Conservation (phyloP, 2,329 filamentous ascomycete species). For the Penicillium hesseltinei region DNA sequence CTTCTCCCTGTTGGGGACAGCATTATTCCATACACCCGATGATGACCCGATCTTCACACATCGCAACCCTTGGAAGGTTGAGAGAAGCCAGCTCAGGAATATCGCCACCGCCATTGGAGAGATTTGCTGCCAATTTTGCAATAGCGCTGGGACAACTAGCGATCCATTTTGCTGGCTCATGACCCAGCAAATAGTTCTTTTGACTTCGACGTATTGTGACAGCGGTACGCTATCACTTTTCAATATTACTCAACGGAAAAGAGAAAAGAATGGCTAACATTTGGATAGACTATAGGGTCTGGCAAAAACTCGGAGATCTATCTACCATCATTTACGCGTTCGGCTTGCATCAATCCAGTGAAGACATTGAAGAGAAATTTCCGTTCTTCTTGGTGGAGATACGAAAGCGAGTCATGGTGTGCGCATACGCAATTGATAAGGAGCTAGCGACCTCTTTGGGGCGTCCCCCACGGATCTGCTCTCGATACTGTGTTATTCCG, state of each 20-base stretch:
- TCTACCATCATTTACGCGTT: slow-evolving; percentile 44
- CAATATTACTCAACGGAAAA: not conserved
- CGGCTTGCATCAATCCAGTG: slow-evolving; percentile 43
- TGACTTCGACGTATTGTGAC: slow-evolving; percentile 13
- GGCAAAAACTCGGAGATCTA: slow-evolving; percentile 46
- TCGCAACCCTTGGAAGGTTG: slow-evolving; percentile 2
- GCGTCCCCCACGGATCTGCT: slow-evolving; percentile 44
- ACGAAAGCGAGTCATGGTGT: slow-evolving; percentile 38
- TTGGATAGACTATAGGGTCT: slow-evolving; percentile 42
- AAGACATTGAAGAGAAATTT: not conserved
- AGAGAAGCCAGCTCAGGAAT: slow-evolving; percentile 12
- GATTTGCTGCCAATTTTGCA: slow-evolving; percentile 21
- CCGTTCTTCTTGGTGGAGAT: slow-evolving; percentile 40
- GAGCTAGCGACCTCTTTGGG: slow-evolving; percentile 48
- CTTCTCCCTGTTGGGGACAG: slow-evolving; percentile 13
- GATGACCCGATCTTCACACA: slow-evolving; percentile 10
- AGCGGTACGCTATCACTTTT: slow-evolving; percentile 9
- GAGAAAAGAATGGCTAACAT: not conserved
- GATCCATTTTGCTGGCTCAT: slow-evolving; percentile 19
- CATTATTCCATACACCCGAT: slow-evolving; percentile 14
- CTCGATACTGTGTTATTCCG: slow-evolving; percentile 35
- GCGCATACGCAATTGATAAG: slow-evolving; percentile 46
- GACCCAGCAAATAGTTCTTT: slow-evolving; percentile 14
- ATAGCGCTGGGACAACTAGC: slow-evolving; percentile 14
- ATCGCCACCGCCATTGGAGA: slow-evolving; percentile 14